These are phyloP conservation scores for Aegle marmelos DNA, from an alignment of 345 rosid species.

Conservation along the genomic window DNA sequence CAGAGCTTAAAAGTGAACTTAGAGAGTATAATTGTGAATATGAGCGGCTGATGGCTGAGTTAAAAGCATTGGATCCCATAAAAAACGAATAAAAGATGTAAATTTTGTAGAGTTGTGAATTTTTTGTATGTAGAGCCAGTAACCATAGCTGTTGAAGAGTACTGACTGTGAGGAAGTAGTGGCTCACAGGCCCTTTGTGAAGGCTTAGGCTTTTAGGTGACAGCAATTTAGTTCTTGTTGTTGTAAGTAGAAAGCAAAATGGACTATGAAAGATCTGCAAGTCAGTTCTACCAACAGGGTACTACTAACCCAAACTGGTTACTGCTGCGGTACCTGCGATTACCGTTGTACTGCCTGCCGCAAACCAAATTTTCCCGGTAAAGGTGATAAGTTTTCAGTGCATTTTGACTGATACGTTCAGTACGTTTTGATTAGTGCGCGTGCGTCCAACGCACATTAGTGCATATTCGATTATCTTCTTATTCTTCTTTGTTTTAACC, in stretches of 20 bases:
- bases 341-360: too few relatives aligned
- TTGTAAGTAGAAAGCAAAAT: background rate
- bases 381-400: too few relatives aligned
- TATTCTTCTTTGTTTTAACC: too few relatives aligned
- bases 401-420: too few relatives aligned
- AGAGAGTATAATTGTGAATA: slow-evolving; percentile 38
- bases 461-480: too few relatives aligned
- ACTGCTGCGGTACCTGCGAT: too few relatives aligned
- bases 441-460: too few relatives aligned
- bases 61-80: slow-evolving; percentile 31
- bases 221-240: background rate
- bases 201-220: background rate
- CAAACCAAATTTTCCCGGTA: too few relatives aligned
- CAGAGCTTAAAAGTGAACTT: slow-evolving; percentile 47
- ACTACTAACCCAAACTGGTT: background rate
- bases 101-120: slow-evolving; percentile 21
- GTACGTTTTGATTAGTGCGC: too few relatives aligned
- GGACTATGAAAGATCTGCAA: too few relatives aligned
- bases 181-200: background rate
- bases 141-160: background rate
- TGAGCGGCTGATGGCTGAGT: slow-evolving; percentile 37
- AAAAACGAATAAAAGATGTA: slow-evolving; percentile 42
- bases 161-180: background rate
- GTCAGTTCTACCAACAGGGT: too few relatives aligned
- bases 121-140: background rate